phyloP scores from a whole-genome alignment of 2,329 filamentous ascomycete genomes.

The Parasarocladium wereldwijsianum region DNA sequence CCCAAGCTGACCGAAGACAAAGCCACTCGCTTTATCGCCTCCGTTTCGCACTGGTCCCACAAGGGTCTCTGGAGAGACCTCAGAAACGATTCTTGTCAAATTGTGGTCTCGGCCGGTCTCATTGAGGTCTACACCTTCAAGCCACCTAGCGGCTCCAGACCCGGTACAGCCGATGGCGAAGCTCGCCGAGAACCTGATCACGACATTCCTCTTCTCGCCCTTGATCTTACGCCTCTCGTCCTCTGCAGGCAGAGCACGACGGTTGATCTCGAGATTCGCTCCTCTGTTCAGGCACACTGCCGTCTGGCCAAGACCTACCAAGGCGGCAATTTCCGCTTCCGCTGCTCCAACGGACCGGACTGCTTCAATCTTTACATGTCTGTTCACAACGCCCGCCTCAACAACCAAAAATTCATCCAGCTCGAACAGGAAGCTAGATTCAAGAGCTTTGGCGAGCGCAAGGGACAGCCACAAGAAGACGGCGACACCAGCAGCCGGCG shows the following conservation, averaged over 20 bases:
- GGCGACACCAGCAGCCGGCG: constrained; percentile 24
- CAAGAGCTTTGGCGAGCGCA: constrained; percentile 54
- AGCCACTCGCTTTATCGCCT: constrained; percentile 32
- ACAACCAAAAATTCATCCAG: constrained; percentile 76
- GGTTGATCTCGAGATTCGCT: constrained; percentile 86
- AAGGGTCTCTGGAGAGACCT: constrained; percentile 47
- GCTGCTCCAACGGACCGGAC: constrained; percentile 60
- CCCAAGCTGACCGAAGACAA: constrained; percentile 24
- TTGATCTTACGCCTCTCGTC: constrained; percentile 84
- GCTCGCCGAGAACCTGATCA: constrained; percentile 9
- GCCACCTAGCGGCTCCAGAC: constrained; percentile 7
- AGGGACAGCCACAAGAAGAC: constrained; percentile 32
- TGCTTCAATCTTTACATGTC: constrained; percentile 72
- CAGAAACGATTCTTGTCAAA: constrained; percentile 32
- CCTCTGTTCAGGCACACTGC: constrained; percentile 60
- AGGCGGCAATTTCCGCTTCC: constrained; percentile 73
- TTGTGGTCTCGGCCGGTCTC: constrained; percentile 41
- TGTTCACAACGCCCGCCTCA: constrained; percentile 78
- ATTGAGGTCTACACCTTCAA: constrained; percentile 39
- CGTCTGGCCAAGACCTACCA: constrained; percentile 49
- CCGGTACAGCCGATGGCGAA: constrained; percentile 19
- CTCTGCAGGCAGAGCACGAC: constrained; percentile 81
- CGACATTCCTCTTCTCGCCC: constrained; percentile 41
- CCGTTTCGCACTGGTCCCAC: constrained; percentile 48
- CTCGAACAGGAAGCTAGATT: constrained; percentile 52